Evolutionary conservation across 2,329 filamentous ascomycete species (phyloP), one percentile per base, ranked within the genome.

Genomic region (Rugonectria rugulosa): DNA sequence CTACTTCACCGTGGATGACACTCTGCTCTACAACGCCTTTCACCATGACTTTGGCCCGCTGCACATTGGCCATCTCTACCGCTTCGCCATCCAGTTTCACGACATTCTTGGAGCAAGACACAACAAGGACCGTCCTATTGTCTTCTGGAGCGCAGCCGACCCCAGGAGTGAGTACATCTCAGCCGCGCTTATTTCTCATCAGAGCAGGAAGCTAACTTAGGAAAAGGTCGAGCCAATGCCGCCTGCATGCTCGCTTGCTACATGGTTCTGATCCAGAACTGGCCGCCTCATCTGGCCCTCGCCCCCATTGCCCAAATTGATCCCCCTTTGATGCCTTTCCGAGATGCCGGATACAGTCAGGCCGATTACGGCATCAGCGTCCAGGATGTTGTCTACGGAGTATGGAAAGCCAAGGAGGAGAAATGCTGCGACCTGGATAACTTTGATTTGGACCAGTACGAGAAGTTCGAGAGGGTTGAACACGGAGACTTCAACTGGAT

Each of bases 401-500:
- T 99, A 15, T 99, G 95, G 94, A 96, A 94, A 74, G 95, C 95
- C 40, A 99, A 98, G 80, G 95, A 99, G 72, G 91, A 97, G 75
- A 89, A 90, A 42, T 88, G 96, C 68, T 96, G 93, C 70, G 90
- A 91, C 50, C 80, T 99, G 56, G 92, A 96, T 72, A 92, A 95
- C 72, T 99, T 99, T 72, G 93, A 94, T 68, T 83, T 99, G 17
- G 93, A 97, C 77, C 92, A 97, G 85, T 99, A 99, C 73, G 95
- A 99, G 77, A 89, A 86, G 72, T 99, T 86, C 68, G 95, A 99
- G 78, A 86, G 95, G 55, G 95, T 99, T 17, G 95, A 99, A 73
- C 92, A 97, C 81, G 95, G 95, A 61, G 95, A 99, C 77, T 99
- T 99, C 88, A 99, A 99, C 84, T 99, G 95, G 95, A 85, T 99